phyloP scores from a whole-genome alignment of 768 basidiomycete genomes.

The Mycena maculata region DNA sequence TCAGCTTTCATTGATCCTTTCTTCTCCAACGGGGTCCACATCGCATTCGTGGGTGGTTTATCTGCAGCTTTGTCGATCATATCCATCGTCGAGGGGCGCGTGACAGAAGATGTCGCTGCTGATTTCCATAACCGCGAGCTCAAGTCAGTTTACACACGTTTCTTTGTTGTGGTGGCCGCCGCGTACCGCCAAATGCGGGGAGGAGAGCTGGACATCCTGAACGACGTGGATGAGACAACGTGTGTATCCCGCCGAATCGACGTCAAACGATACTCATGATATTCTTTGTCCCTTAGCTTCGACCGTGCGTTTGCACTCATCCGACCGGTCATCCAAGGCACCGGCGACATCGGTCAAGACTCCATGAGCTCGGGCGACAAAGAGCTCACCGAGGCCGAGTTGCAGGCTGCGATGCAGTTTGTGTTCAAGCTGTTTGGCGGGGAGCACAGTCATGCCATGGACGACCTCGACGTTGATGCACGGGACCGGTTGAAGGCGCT shows the following conservation, averaged over 20 bases:
- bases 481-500: slow-evolving; percentile 7
- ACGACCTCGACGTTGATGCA: slow-evolving; percentile 11
- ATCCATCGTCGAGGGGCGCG: slow-evolving; percentile 46
- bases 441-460: neutral
- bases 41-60: slow-evolving; percentile 53
- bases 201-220: slow-evolving; percentile 16
- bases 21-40: slow-evolving; percentile 65
- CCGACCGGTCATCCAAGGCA: slow-evolving; percentile 15
- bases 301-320: slow-evolving; percentile 8
- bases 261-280: neutral
- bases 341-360: slow-evolving; percentile 12
- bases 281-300: slow-evolving; percentile 2
- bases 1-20: slow-evolving; percentile 62
- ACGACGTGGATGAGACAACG: slow-evolving; percentile 6
- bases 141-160: slow-evolving; percentile 6
- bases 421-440: slow-evolving; percentile 12
- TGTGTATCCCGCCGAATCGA: neutral
- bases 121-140: slow-evolving; percentile 42
- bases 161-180: slow-evolving; percentile 12
- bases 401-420: slow-evolving; percentile 13
- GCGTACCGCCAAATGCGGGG: slow-evolving; percentile 12
- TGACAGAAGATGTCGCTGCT: slow-evolving; percentile 43
- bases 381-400: slow-evolving; percentile 10
- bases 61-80: slow-evolving; percentile 50
- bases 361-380: slow-evolving; percentile 11